Conservation (phyloP, 345 rosid genomes). For the Brassica carinata region DNA sequence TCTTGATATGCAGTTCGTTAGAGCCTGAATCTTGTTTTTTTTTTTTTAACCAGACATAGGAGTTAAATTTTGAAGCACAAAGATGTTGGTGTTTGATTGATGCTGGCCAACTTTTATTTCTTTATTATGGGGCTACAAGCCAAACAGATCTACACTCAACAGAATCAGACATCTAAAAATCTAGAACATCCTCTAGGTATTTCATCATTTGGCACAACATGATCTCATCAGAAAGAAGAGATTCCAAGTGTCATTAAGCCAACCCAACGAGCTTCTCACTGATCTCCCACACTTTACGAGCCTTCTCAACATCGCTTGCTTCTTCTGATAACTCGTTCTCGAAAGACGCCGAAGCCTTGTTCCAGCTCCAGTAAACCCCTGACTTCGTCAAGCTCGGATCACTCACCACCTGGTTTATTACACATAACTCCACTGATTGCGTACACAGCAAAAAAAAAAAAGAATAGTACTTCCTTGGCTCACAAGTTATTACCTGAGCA, state of each 20-base stretch:
- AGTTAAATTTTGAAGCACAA: not conserved
- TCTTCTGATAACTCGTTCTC: slow-evolving; percentile 91
- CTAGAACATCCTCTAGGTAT: not conserved
- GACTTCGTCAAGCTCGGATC: slow-evolving; percentile 97
- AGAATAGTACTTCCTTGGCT: not conserved
- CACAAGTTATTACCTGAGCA: slow-evolving; percentile 51
- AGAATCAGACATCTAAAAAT: slow-evolving; percentile 19
- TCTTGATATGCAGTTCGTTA: not conserved
- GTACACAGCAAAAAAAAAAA: too few species aligned
- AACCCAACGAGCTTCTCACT: slow-evolving; percentile 97
- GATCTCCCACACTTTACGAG: slow-evolving; percentile 87
- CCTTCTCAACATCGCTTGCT: slow-evolving; percentile 84
- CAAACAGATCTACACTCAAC: slow-evolving; percentile 37
- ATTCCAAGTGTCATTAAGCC: slow-evolving; percentile 47
- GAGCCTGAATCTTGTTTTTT: not conserved
- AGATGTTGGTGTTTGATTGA: not conserved
- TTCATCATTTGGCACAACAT: not conserved
- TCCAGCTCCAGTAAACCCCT: slow-evolving; percentile 99
- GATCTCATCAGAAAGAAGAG: not conserved
- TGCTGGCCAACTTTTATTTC: slow-evolving; percentile 11
- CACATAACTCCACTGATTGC: not conserved
- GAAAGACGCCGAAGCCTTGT: slow-evolving; percentile 86
- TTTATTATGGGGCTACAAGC: slow-evolving; percentile 16
- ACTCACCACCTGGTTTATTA: slow-evolving; percentile 65
- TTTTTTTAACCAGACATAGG: not conserved